Evolutionary conservation across 2,329 filamentous ascomycete genomes (phyloP), one percentile per base, ranked within the genome.

Genomic region (Emmonsiellopsis sp.): DNA sequence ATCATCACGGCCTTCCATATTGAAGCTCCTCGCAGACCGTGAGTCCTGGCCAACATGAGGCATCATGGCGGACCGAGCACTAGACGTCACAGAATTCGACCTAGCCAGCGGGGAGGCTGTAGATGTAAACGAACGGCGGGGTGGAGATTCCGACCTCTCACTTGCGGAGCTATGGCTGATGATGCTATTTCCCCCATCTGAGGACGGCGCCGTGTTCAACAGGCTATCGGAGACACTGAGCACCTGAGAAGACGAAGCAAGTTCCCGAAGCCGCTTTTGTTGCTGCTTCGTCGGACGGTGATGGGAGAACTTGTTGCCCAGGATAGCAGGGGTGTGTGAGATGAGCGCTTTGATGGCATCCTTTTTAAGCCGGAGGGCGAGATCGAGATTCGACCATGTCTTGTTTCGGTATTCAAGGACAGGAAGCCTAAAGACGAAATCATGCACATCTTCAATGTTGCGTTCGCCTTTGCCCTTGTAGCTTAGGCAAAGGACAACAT

Each of bases 341-440:
- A 98, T 94, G 45, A 98, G 78, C 0, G 93, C 92, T 64, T 90
- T 88, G 65, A 95, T 88, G 54, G 97, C 87, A 46, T 95, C 91
- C 66, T 91, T 94, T 74, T 98, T 97, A 52, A 98, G 78, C 11
- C 90, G 87, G 47, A 97, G 77, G 0, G 92, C 91, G 8, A 98
- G 81, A 64, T 98, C 93, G 6, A 98, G 80, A 67, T 97, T 98
- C 6, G 90, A 96, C 93, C 93, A 98, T 7, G 91, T 97, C 76
- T 98, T 98, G 77, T 98, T 98, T 58, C 89, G 84, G 74, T 95
- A 97, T 68, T 98, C 93, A 46, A 98, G 84, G 2, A 87, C 86
- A 3, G 93, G 93, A 72, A 98, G 82, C 36, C 89, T 85, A 80
- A 98, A 98, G 48, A 98, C 93, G 61, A 98, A 94, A 65, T 97